Percentiles rank a stretch among this genome's conserved stretches.
phyloP scores from a whole-genome alignment of 176 grass and related monocot species.

The Ensete glaucum region DNA sequence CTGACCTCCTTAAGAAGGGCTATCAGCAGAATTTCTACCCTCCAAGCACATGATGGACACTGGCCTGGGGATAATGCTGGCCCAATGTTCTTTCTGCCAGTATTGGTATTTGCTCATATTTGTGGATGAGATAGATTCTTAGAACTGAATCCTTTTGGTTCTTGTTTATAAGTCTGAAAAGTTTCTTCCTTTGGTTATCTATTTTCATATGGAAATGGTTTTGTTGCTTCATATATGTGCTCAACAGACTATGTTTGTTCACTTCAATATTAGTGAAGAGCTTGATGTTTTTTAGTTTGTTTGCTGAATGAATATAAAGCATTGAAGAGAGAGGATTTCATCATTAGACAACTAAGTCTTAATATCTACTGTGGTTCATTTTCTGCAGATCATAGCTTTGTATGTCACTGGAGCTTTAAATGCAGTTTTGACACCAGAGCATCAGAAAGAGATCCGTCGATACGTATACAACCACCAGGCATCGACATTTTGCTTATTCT shows the following conservation, averaged over 20 bases:
- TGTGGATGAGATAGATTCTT: not conserved
- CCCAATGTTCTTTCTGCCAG: slow-evolving; percentile 79
- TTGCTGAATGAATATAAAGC: not conserved
- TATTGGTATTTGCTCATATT: slow-evolving; percentile 46
- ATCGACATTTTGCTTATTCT: not conserved
- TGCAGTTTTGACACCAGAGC: slow-evolving; percentile 50
- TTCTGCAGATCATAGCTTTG: slow-evolving; percentile 60
- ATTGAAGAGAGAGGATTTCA: not conserved
- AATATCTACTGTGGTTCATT: slow-evolving; percentile 3
- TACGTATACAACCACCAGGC: slow-evolving; percentile 94
- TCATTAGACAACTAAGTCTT: slow-evolving; percentile 10
- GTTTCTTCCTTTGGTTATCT: not conserved
- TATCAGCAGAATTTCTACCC: slow-evolving; percentile 44
- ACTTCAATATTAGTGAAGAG: not conserved
- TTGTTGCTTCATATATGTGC: not conserved
- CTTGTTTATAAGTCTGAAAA: not conserved
- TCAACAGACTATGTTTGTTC: not conserved
- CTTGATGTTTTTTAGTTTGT: not conserved
- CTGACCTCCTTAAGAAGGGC: slow-evolving; percentile 46
- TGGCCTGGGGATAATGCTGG: slow-evolving; percentile 85
- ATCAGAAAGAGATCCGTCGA: slow-evolving; percentile 67
- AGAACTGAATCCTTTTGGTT: not conserved
- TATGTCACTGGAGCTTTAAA: slow-evolving; percentile 60
- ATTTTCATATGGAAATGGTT: not conserved
- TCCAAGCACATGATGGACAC: slow-evolving; percentile 82